A percentile compares a stretch with the other conserved stretches of the same genome.
Evolutionary conservation across 2,329 filamentous ascomycete species (phyloP).

Genomic region (Dactylellina sp.): DNA sequence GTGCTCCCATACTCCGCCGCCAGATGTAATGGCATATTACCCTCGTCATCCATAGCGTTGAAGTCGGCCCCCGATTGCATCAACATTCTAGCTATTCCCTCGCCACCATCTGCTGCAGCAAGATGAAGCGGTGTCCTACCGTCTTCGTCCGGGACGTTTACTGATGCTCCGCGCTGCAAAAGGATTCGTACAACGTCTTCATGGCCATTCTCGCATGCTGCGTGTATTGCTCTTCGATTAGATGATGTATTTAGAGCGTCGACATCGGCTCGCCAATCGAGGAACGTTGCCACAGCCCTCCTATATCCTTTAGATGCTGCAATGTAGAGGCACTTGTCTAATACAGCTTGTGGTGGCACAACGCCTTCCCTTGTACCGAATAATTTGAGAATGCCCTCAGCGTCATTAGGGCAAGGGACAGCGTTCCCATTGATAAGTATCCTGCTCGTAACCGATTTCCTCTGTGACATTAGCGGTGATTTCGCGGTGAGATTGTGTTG

Average conservation of each 20-base stretch:
- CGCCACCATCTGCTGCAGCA: conserved; percentile 60
- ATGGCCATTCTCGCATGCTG: conserved; percentile 62
- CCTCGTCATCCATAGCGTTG: conserved; percentile 59
- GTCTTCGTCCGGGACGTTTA: conserved; percentile 60
- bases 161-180: conserved; percentile 60
- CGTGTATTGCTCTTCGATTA: conserved; percentile 60
- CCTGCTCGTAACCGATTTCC: conserved; percentile 45
- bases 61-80: conserved; percentile 58
- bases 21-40: conserved; percentile 60
- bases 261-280: conserved; percentile 53
- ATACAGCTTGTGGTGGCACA: conserved; percentile 30
- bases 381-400: conserved; percentile 36
- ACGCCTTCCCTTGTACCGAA: conserved; percentile 42
- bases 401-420: conserved; percentile 43
- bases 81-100: conserved; percentile 59
- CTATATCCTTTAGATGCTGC: conserved; percentile 54
- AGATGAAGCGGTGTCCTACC: conserved; percentile 61
- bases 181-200: conserved; percentile 61
- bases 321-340: conserved; percentile 56
- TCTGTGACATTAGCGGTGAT: conserved; percentile 43
- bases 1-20: conserved; percentile 60
- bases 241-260: conserved; percentile 39
- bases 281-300: conserved; percentile 37
- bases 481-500: conserved; percentile 50
- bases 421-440: conserved; percentile 43